Evolutionary conservation across 106 monocot genomes (phyloP).

Genomic region (Dendrobium officinale): DNA sequence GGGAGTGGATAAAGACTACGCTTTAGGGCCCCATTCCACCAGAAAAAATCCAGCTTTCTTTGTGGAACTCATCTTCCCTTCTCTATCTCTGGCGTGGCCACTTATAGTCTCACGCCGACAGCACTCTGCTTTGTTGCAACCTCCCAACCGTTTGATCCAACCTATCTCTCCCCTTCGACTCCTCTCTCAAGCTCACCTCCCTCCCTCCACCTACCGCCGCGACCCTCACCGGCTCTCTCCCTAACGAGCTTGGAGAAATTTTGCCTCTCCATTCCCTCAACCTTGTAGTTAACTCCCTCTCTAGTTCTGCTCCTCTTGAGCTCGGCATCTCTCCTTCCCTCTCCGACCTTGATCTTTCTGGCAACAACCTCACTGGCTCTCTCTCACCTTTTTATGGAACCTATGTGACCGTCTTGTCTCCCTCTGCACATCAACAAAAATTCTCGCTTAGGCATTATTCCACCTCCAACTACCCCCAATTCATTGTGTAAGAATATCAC

Average conservation of each 20-base stretch:
- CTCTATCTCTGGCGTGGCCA: constrained; percentile 87
- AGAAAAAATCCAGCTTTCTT: constrained; percentile 61
- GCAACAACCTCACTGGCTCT: constrained; percentile 39
- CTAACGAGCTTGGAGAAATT: constrained; percentile 46
- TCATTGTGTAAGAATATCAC: constrained; percentile 35
- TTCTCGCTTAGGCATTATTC: constrained; percentile 45
- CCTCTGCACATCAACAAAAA: constrained; percentile 47
- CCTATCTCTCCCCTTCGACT: constrained; percentile 33
- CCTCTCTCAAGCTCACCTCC: constrained; percentile 60
- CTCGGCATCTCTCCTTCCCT: constrained; percentile 67
- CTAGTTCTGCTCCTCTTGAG: constrained; percentile 60
- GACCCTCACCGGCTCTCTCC: constrained; percentile 52
- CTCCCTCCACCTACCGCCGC: constrained; percentile 72
- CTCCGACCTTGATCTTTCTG: constrained; percentile 41
- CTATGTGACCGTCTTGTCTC: constrained; percentile 45
- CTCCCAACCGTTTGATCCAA: constrained; percentile 22
- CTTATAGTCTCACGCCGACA: constrained; percentile 40
- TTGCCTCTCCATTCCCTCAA: constrained; percentile 50
- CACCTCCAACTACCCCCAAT: constrained; percentile 34
- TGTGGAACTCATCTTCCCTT: constrained; percentile 68
- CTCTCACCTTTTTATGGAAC: constrained; percentile 78
- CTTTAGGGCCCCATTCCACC: constrained; percentile 29
- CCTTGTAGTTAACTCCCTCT: constrained; percentile 57
- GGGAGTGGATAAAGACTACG: constrained; percentile 44
- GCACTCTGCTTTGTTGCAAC: constrained; percentile 23